Conservation (phyloP, 164 flowering plant genomes). For the Sextonia rubra region DNA sequence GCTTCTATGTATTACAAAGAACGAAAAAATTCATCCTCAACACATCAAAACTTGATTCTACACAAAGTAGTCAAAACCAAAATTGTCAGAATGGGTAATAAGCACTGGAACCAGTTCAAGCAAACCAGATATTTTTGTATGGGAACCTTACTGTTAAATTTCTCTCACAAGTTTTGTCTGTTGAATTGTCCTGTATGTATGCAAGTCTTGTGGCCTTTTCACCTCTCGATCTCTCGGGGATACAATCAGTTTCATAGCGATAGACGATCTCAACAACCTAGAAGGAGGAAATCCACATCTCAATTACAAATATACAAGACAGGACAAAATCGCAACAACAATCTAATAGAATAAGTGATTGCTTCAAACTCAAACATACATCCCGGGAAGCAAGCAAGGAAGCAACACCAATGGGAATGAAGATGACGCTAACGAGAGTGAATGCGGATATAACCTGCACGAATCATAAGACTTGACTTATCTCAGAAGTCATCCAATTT, state of each 20-base stretch:
- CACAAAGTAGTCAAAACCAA: no score
- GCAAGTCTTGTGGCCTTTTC: constrained; percentile 40
- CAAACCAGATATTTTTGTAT: background rate
- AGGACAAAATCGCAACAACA: background rate
- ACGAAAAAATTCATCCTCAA: no score
- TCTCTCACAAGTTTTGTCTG: constrained; percentile 50
- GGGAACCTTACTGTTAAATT: constrained; percentile 41
- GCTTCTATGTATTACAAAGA: no score
- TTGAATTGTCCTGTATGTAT: constrained; percentile 42
- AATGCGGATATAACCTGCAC: constrained; percentile 84
- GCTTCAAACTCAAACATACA: constrained; percentile 40
- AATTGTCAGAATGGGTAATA: background rate
- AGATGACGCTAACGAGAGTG: constrained; percentile 59
- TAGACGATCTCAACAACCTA: constrained; percentile 87
- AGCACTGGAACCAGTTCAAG: background rate
- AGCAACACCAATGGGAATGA: constrained; percentile 84
- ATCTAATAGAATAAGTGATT: background rate
- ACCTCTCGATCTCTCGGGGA: constrained; percentile 36
- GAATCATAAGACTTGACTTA: background rate
- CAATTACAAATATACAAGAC: background rate
- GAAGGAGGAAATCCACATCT: constrained; percentile 3
- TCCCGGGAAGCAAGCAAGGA: constrained; percentile 76
- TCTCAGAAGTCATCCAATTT: background rate
- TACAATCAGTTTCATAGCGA: constrained; percentile 69
- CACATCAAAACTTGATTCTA: background rate